phyloP scores from a whole-genome alignment of 2,329 filamentous ascomycete genomes.

The Stromatinia cepivora region DNA sequence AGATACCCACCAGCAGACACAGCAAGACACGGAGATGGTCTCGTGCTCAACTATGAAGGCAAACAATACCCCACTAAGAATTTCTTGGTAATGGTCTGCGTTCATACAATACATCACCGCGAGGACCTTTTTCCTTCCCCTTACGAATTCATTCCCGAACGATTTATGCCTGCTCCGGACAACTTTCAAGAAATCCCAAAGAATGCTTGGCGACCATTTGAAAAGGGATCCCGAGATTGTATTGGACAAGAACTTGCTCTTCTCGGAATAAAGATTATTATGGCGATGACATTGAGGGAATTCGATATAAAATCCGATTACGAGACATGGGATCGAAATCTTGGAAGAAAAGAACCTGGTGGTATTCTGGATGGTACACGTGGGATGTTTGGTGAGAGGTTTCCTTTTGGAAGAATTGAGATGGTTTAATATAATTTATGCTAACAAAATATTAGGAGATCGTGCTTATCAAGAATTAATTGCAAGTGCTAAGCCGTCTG shows the following conservation, averaged over 20 bases:
- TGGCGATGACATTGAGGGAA: slow-evolving; percentile 43
- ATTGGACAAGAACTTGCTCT: slow-evolving; percentile 57
- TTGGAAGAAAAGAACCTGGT: slow-evolving; percentile 28
- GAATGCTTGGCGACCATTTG: slow-evolving; percentile 57
- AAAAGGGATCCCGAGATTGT: slow-evolving; percentile 55
- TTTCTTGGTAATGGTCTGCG: slow-evolving; percentile 27
- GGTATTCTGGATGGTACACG: slow-evolving; percentile 28
- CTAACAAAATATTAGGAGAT: slow-evolving; percentile 18
- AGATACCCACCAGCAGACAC: slow-evolving; percentile 31
- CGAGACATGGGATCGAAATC: slow-evolving; percentile 29
- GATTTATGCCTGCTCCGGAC: slow-evolving; percentile 44
- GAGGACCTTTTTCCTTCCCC: slow-evolving; percentile 46
- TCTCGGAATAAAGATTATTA: slow-evolving; percentile 49
- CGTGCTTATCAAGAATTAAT: slow-evolving; percentile 29
- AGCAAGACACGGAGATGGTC: slow-evolving; percentile 26
- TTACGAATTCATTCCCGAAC: slow-evolving; percentile 50
- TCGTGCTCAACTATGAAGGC: slow-evolving; percentile 14
- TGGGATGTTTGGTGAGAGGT: slow-evolving; percentile 25
- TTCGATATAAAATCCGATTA: slow-evolving; percentile 20
- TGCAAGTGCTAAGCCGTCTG: slow-evolving; percentile 29
- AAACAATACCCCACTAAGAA: slow-evolving; percentile 25
- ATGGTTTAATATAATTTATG: background rate
- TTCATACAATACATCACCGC: slow-evolving; percentile 37
- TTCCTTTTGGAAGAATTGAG: background rate
- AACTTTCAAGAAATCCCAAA: slow-evolving; percentile 34